Base-by-base conservation (phyloP, 371 early-diverging fungal species). In the Mortierella sp. region DNA sequence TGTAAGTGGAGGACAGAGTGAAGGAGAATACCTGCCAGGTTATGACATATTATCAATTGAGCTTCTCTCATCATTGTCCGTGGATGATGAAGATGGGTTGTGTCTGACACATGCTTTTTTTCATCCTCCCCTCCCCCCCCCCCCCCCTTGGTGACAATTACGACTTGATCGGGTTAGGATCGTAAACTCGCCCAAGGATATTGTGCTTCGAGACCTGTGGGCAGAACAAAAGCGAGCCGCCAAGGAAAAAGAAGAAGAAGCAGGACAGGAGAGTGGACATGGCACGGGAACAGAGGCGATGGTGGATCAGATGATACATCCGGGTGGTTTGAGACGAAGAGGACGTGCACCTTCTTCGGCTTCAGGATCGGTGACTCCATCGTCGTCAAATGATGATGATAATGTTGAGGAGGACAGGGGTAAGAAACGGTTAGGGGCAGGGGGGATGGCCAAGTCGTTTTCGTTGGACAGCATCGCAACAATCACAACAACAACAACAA, bases 301-400 rank as follows among this genome's bases (percentile, higher is more conserved):
- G 51, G 31, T 21, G n/a, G 31, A 31, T 34, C 21, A 54, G 12
- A 46, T 5, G 56, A 21, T 12, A 55, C 27, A n/a, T 30, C 58
- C 43, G 18, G 50, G 63, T 24, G 70, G 70, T 28, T 19, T 69
- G 39, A 48, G 70, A 28, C 58, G 70, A 54, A 54, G 70, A 21
- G 70, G 69, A 18, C 58, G 60, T 2, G 56, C 30, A 43, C 28
- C 28, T 24, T 30, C 54, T 19, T 18, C 4, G 18, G 62, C 13
- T 4, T 47, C 39, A 21, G 28, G 9, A 30, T 47, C 49, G 18
- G 41, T 14, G 27, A 7, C 39, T 27, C 23, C 19, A 0, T 38
- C 53, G n/a, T 5, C 26, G 24, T 48, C 24, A 8, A 5, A 13
- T 14, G 47, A 42, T 21, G 28, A 48, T 54, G 51, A 47, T 30